These are phyloP conservation scores for Steccherinum ochraceum DNA, from an alignment of 768 basidiomycete species.

Conservation along the genomic window DNA sequence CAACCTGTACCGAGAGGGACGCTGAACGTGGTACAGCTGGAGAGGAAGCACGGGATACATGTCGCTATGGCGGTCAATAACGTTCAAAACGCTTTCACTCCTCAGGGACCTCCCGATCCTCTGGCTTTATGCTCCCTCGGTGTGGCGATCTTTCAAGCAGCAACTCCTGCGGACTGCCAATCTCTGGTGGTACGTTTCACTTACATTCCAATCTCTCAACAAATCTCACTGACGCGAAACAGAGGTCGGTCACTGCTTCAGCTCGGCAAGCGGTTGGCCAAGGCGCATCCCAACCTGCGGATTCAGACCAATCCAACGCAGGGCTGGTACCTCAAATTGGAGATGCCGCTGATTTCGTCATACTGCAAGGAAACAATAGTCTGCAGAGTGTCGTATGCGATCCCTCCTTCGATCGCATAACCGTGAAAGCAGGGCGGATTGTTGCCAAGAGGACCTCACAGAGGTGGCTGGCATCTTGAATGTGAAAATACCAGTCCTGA, in stretches of 20 bases:
- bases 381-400: slow-evolving; percentile 43
- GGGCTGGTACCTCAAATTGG: slow-evolving; percentile 33
- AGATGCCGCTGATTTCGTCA: slow-evolving; percentile 50
- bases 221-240: slow-evolving; percentile 6
- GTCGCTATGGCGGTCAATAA: slow-evolving; percentile 60
- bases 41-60: slow-evolving; percentile 36
- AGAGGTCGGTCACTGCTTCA: slow-evolving; percentile 46
- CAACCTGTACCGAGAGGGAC: slow-evolving; percentile 42
- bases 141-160: slow-evolving; percentile 53
- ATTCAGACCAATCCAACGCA: background rate
- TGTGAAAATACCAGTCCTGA: too few species aligned
- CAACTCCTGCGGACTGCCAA: slow-evolving; percentile 38
- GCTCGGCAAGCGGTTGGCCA: slow-evolving; percentile 46
- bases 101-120: slow-evolving; percentile 60
- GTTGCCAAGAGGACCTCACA: slow-evolving; percentile 27
- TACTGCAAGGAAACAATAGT: slow-evolving; percentile 42
- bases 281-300: slow-evolving; percentile 9
- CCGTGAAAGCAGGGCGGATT: slow-evolving; percentile 39
- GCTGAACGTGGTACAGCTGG: slow-evolving; percentile 45
- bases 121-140: slow-evolving; percentile 53
- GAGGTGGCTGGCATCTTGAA: background rate
- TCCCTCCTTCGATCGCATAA: slow-evolving; percentile 45
- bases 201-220: slow-evolving; percentile 4
- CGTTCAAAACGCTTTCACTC: slow-evolving; percentile 62
- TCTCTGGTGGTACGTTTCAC: slow-evolving; percentile 40